Evolutionary conservation across 441 rosid genomes (phyloP).

Genomic region (Pelargonium myrrhifolium): DNA sequence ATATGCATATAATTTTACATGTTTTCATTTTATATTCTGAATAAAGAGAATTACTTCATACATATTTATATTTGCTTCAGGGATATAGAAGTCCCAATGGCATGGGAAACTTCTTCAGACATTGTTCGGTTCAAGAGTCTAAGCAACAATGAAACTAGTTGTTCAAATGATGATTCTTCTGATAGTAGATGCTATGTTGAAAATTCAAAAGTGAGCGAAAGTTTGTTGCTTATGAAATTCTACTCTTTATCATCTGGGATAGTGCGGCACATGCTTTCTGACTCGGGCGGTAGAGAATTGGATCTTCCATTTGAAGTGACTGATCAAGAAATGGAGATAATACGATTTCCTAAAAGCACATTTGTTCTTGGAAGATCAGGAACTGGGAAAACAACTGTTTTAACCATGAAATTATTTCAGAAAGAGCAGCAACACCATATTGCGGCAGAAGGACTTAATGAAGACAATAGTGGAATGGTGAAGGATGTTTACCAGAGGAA

Average conservation of each 20-base stretch:
- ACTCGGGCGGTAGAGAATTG: conserved; percentile 29
- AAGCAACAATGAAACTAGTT: conserved; percentile 6
- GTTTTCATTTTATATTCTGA: neutral
- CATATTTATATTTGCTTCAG: conserved; percentile 16
- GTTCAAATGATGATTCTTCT: neutral
- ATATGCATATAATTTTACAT: neutral
- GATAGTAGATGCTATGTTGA: conserved; percentile 24
- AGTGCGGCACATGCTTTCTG: conserved; percentile 36
- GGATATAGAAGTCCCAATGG: conserved; percentile 38
- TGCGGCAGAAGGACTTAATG: conserved; percentile 23
- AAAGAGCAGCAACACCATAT: conserved; percentile 29
- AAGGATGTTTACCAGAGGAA: neutral
- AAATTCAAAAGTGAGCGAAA: conserved; percentile 36
- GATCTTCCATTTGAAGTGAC: conserved; percentile 50
- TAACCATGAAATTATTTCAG: conserved; percentile 38
- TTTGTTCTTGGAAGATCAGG: conserved; percentile 57
- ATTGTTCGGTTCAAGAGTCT: conserved; percentile 22
- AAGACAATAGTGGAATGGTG: conserved; percentile 1
- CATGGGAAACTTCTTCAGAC: conserved; percentile 29
- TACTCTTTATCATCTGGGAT: conserved; percentile 32
- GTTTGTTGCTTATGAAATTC: conserved; percentile 50
- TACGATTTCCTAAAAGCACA: conserved; percentile 26
- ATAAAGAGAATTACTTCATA: neutral
- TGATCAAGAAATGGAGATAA: conserved; percentile 32
- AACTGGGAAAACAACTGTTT: conserved; percentile 52